Evolutionary conservation across 108 stramenopile species (phyloP).

Genomic region (Cyclotella sp.): DNA sequence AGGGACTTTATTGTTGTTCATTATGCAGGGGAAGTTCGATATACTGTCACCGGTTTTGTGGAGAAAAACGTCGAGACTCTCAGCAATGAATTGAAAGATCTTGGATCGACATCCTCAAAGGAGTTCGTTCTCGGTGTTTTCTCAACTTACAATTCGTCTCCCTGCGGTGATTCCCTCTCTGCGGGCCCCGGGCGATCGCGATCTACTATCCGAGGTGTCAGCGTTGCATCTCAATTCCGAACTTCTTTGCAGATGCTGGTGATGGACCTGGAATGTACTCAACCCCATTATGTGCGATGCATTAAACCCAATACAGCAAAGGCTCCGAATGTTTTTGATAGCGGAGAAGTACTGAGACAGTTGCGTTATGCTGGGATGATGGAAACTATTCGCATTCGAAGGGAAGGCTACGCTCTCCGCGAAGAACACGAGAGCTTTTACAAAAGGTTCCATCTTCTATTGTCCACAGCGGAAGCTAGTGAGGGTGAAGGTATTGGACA

Average conservation of each 20-base stretch:
- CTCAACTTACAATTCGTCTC: constrained; percentile 23
- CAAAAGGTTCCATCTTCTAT: constrained; percentile 81
- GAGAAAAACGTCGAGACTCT: constrained; percentile 95
- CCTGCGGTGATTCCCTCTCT: constrained; percentile 16
- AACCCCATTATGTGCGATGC: constrained; percentile 93
- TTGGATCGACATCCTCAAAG: constrained; percentile 66
- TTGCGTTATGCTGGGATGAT: constrained; percentile 98
- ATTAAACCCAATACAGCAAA: constrained; percentile 92
- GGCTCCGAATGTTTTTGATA: constrained; percentile 66
- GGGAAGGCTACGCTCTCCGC: constrained; percentile 92
- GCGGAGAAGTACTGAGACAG: constrained; percentile 89
- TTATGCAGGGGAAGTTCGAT: constrained; percentile 94
- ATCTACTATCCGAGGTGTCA: constrained; percentile 84
- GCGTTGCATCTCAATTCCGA: constrained; percentile 90
- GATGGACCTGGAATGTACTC: constrained; percentile 81
- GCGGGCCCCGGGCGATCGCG: constrained; percentile 39
- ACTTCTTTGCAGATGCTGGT: constrained; percentile 82
- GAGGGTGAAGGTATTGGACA: constrained; percentile 74
- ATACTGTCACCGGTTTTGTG: constrained; percentile 89
- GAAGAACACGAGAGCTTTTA: constrained; percentile 90
- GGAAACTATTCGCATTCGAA: constrained; percentile 96
- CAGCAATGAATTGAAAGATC: constrained; percentile 83
- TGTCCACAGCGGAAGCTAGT: constrained; percentile 60
- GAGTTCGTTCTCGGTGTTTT: constrained; percentile 65
- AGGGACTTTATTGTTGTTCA: constrained; percentile 89